Evolutionary conservation across 352 stramenopile species (phyloP).

Genomic region (Globisporangium spiculum): DNA sequence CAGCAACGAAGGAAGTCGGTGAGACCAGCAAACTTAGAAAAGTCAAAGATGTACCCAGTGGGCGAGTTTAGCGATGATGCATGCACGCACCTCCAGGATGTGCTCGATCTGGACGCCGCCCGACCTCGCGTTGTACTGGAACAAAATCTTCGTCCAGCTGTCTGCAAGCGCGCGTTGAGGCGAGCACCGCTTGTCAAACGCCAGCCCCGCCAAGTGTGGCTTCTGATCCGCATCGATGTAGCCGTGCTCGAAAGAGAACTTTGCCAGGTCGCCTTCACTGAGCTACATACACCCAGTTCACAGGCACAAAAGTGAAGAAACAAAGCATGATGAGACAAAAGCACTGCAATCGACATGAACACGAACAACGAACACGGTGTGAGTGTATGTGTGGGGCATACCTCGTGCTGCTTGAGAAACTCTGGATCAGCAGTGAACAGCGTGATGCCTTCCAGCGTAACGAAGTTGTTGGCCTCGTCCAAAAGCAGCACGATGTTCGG

Average conservation of each 20-base stretch:
- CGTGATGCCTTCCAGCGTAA: conserved; percentile 70
- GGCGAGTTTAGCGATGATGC: not conserved
- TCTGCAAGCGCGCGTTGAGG: conserved; percentile 78
- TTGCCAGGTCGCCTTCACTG: conserved; percentile 73
- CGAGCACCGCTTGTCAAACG: conserved; percentile 75
- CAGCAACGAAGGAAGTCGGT: not conserved
- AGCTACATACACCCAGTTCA: conserved; percentile 30
- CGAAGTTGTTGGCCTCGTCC: conserved; percentile 43
- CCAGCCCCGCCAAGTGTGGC: conserved; percentile 49
- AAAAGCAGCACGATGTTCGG: conserved; percentile 73
- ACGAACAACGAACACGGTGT: not conserved
- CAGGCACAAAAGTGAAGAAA: not conserved
- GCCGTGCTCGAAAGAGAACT: conserved; percentile 71
- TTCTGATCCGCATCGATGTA: conserved; percentile 45
- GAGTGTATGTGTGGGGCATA: conserved; percentile 17
- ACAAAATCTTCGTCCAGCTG: conserved; percentile 89
- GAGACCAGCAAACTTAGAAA: not conserved
- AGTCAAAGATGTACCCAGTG: too few species aligned
- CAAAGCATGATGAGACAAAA: not conserved
- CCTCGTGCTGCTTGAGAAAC: conserved; percentile 67
- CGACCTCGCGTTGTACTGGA: conserved; percentile 69
- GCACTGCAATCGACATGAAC: not conserved
- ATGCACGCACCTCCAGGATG: conserved; percentile 54
- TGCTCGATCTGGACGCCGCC: conserved; percentile 59
- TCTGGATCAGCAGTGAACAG: conserved; percentile 42